Evolutionary conservation across 2,329 filamentous ascomycete genomes (phyloP).

Genomic region (Aspergillus ochraceus): DNA sequence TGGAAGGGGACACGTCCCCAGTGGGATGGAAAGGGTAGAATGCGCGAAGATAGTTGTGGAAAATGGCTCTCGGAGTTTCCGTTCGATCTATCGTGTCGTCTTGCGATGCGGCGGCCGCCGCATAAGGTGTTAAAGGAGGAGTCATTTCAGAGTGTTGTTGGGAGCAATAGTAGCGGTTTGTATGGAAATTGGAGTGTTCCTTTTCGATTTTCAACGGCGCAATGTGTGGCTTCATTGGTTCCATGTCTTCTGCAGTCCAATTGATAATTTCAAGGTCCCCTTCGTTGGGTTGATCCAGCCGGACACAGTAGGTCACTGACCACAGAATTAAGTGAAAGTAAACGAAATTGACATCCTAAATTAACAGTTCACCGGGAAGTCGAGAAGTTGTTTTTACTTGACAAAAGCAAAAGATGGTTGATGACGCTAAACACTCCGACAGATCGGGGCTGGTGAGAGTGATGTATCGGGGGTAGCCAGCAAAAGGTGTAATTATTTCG

Average conservation of each 20-base stretch:
- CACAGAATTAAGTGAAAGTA: slow-evolving; percentile 27
- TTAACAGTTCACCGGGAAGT: background rate
- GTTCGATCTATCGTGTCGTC: slow-evolving; percentile 55
- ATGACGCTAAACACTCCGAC: background rate
- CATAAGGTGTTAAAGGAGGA: slow-evolving; percentile 71
- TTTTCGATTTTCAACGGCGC: slow-evolving; percentile 41
- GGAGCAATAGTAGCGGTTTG: slow-evolving; percentile 25
- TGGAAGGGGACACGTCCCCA: slow-evolving; percentile 74
- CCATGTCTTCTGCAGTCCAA: slow-evolving; percentile 27
- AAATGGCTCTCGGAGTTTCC: slow-evolving; percentile 61
- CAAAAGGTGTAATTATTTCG: background rate
- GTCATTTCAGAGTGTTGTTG: slow-evolving; percentile 61
- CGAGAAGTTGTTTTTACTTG: background rate
- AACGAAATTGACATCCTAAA: slow-evolving; percentile 30
- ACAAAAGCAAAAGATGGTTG: background rate
- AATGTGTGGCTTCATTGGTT: slow-evolving; percentile 36
- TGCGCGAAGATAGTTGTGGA: slow-evolving; percentile 92
- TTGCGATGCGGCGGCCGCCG: slow-evolving; percentile 41
- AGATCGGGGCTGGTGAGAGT: background rate
- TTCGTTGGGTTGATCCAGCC: slow-evolving; percentile 4
- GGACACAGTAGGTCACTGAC: slow-evolving; percentile 31
- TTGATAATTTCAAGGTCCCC: background rate
- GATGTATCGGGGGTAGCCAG: background rate
- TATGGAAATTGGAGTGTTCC: slow-evolving; percentile 28
- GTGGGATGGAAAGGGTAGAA: slow-evolving; percentile 89